Percentiles rank a stretch among this genome's conserved stretches.
phyloP scores from a whole-genome alignment of 2,329 filamentous ascomycete genomes.

The Cryphonectria naterciae region DNA sequence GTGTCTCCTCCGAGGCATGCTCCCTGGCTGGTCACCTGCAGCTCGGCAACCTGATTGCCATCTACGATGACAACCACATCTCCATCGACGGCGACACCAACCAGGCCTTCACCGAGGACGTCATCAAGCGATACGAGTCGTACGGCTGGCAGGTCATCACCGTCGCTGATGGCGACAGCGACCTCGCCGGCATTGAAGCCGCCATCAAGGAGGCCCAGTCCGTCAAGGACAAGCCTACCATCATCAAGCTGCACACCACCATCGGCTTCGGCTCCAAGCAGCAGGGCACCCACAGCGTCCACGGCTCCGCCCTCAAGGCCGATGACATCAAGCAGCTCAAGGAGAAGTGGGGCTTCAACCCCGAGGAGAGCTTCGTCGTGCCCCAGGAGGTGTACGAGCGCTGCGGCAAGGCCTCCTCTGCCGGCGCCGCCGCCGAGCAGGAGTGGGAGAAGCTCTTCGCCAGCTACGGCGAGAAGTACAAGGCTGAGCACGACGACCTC shows the following conservation, averaged over 20 bases:
- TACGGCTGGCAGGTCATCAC: slow-evolving; percentile 93
- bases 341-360: slow-evolving; percentile 94
- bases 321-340: slow-evolving; percentile 95
- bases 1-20: slow-evolving; percentile 89
- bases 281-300: slow-evolving; percentile 92
- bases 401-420: slow-evolving; percentile 81
- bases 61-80: slow-evolving; percentile 99
- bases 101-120: slow-evolving; percentile 95
- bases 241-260: slow-evolving; percentile 96
- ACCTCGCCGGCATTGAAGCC: slow-evolving; percentile 84
- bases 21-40: slow-evolving; percentile 94
- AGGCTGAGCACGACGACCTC: slow-evolving; percentile 79
- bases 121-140: slow-evolving; percentile 89
- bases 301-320: slow-evolving; percentile 93
- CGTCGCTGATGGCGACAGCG: slow-evolving; percentile 86
- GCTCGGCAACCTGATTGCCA: slow-evolving; percentile 93
- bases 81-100: slow-evolving; percentile 94
- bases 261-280: slow-evolving; percentile 95
- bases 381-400: slow-evolving; percentile 92
- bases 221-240: slow-evolving; percentile 92
- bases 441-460: slow-evolving; percentile 94
- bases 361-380: slow-evolving; percentile 88
- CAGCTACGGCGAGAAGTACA: slow-evolving; percentile 81
- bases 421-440: slow-evolving; percentile 86
- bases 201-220: slow-evolving; percentile 84